A percentile compares a stretch with the other conserved stretches of the same genome.
Conservation (phyloP, 305 asterid genomes). For the Nicotiana rustica region DNA sequence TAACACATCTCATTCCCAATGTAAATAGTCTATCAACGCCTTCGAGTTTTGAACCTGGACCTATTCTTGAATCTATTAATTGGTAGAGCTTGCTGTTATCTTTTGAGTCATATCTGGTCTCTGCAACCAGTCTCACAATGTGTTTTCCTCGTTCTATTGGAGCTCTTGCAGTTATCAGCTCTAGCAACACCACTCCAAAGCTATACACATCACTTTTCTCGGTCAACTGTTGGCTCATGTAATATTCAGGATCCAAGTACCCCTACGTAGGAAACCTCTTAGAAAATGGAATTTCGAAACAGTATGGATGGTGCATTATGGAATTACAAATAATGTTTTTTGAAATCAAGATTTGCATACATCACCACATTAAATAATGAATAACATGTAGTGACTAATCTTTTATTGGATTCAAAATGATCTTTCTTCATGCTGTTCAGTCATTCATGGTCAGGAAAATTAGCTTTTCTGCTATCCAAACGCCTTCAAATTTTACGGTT, state of each 20-base stretch:
- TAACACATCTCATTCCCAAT: slow-evolving; percentile 72
- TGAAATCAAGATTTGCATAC: slow-evolving; percentile 3
- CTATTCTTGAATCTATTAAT: slow-evolving; percentile 62
- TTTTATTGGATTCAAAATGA: neutral
- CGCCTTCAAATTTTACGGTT: neutral
- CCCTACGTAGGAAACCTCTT: slow-evolving; percentile 55
- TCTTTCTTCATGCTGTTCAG: neutral
- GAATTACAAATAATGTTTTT: neutral
- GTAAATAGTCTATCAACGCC: slow-evolving; percentile 54
- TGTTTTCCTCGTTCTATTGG: slow-evolving; percentile 85
- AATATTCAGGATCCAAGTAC: slow-evolving; percentile 97
- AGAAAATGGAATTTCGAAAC: neutral
- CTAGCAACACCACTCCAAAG: slow-evolving; percentile 87
- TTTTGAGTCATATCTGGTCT: slow-evolving; percentile 46
- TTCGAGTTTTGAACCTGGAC: slow-evolving; percentile 46
- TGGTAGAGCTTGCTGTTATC: slow-evolving; percentile 44
- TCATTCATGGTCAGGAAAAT: slow-evolving; percentile 15
- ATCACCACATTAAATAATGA: slow-evolving; percentile 16
- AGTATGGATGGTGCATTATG: slow-evolving; percentile 9
- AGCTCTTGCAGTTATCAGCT: slow-evolving; percentile 69
- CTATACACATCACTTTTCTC: slow-evolving; percentile 92
- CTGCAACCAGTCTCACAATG: slow-evolving; percentile 75
- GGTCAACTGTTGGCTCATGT: slow-evolving; percentile 87
- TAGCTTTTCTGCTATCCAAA: neutral
- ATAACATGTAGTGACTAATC: slow-evolving; percentile 6